Base-by-base conservation (phyloP, 75 land plant species). In the Cunninghamia lanceolata region DNA sequence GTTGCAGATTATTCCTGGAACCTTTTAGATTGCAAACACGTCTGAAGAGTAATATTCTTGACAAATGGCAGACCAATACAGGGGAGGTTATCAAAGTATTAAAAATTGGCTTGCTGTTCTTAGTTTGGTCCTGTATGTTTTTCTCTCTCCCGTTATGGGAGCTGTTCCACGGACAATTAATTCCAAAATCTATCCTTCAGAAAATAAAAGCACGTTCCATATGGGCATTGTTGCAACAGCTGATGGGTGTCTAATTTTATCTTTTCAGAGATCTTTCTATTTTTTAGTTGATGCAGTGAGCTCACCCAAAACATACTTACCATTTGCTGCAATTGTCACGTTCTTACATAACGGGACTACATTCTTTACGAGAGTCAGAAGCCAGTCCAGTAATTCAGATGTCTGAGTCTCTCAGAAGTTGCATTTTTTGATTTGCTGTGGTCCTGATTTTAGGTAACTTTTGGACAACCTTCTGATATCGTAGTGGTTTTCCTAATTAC, bases 101-200 rank as follows among this genome's bases (percentile, higher is more conserved):
- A 90, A 87, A 84, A 99, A 97, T 0, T 95, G 95, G 95, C 35
- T 96, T 85, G 96, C 99, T 75, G 89, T 96, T 11, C 6, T 92
- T 1, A 97, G 97, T 9, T 86, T 95, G 85, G 95, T 91, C 11
- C 82, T 96, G 2, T 98, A 96, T 76, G 87, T 89, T 36, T 93
- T 89, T 87, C 96, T 95, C 36, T 73, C 99, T 11, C 97, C 99
- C 42, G 99, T 99, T 47, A 96, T 96, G 97, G 99, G 97, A 21
- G 95, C 99, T 21, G 99, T 96, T 42, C 99, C 99, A 21, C 95
- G 99, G 99, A 93, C 99, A 8, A 92, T 96, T 43, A 98, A 98
- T 87, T 91, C 97, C 2, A 99, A 98, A 92, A 94, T 94, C 30
- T 98, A 98, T 39, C 94, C 98, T 28, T 90, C 93, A 86, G 86